Evolutionary conservation across 2,329 filamentous ascomycete genomes (phyloP).

Genomic region (Exophiala lecanii-corni): DNA sequence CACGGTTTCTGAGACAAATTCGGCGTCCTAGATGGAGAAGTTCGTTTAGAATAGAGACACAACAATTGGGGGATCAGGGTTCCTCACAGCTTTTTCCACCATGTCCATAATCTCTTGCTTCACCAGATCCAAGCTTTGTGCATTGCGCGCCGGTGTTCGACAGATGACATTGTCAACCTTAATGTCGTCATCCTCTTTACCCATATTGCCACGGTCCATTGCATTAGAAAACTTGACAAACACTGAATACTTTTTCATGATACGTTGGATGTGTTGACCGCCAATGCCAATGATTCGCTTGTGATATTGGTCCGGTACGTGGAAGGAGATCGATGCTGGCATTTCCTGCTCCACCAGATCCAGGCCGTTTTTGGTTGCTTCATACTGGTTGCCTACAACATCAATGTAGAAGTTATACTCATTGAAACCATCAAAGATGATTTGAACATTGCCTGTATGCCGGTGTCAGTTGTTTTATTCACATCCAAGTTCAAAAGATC

Average conservation of each 20-base stretch:
- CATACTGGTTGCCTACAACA: slow-evolving; percentile 85
- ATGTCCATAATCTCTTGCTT: slow-evolving; percentile 99
- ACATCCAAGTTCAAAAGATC: slow-evolving; percentile 25
- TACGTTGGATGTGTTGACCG: slow-evolving; percentile 96
- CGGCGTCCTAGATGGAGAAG: slow-evolving; percentile 64
- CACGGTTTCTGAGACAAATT: slow-evolving; percentile 91
- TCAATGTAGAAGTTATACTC: slow-evolving; percentile 99
- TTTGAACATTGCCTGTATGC: slow-evolving; percentile 76
- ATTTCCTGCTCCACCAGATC: slow-evolving; percentile 96
- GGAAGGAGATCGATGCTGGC: slow-evolving; percentile 98
- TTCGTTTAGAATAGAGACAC: slow-evolving; percentile 19
- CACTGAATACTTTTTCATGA: slow-evolving; percentile 99
- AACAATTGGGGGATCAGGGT: slow-evolving; percentile 11
- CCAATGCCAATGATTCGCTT: slow-evolving; percentile 99
- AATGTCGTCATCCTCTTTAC: slow-evolving; percentile 94
- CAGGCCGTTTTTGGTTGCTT: slow-evolving; percentile 88
- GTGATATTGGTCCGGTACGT: slow-evolving; percentile 97
- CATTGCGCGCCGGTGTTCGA: slow-evolving; percentile 92
- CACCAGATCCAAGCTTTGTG: slow-evolving; percentile 91
- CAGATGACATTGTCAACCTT: slow-evolving; percentile 99
- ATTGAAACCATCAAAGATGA: slow-evolving; percentile 98
- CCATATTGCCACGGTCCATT: slow-evolving; percentile 91
- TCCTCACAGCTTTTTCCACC: slow-evolving; percentile 83
- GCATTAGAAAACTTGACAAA: slow-evolving; percentile 99
- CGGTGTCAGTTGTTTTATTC: slow-evolving; percentile 20